Evolutionary conservation across 2,329 filamentous ascomycete species (phyloP), one percentile per base, ranked within the genome.

Genomic region (Emmonsia crescens): DNA sequence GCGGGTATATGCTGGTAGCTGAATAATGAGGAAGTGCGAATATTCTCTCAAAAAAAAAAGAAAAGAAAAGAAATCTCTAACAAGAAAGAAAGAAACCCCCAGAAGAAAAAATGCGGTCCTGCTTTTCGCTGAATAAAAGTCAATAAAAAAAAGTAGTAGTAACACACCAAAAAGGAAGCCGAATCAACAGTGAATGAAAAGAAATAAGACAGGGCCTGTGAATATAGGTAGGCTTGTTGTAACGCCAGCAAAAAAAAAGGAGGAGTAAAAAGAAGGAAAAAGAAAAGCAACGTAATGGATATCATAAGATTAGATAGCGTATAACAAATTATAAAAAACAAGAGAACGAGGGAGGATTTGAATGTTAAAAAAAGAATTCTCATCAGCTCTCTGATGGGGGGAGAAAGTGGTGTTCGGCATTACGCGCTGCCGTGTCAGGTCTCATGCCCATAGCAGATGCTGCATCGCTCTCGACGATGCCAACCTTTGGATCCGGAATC

Each of bases 401-500:
- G 48, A 60, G 44, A 42, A 48, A 48, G 21, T 52, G 40, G 9
- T 59, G 49, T 6, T 54, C n/a, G 36, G 48, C 14, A 56, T 48
- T 44, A 55, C 52, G 49, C 38, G 61, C 63, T 62, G 59, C 63
- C 61, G 60, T 69, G 66, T 61, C 72, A 3, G 73, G 74, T 60
- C 73, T 68, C 48, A 72, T 75, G 44, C 71, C 71, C 3, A 71
- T 69, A 29, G 71, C 63, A 0, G 75, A 76, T 19, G 67, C 66
- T 3, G 65, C 71, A 49, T 76, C 74, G 46, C 70, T 74, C 49
- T 70, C 74, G 36, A 78, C 73, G 29, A 79, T 72, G 54, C 77
- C 75, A 19, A 80, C 73, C 65, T 80, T 78, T 9, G 78, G 78
- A 67, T 80, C 78, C 0, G 78, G 78, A 38, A 80, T 79, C 66